phyloP scores from a whole-genome alignment of 805 yeast genomes.

The Candida glaebosa region DNA sequence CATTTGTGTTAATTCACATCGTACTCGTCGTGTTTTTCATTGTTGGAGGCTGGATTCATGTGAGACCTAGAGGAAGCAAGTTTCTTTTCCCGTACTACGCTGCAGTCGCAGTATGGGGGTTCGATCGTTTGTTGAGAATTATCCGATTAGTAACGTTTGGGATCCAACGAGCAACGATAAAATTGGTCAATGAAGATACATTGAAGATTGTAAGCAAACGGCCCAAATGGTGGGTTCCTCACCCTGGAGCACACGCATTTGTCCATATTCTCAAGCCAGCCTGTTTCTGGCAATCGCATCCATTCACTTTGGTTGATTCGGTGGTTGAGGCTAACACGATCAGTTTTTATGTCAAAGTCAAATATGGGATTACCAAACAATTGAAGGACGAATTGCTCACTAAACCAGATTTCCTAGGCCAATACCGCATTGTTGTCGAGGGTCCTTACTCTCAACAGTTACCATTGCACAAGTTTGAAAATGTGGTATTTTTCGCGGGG shows the following conservation, averaged over 20 bases:
- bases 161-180: conserved; percentile 28
- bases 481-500: conserved; percentile 62
- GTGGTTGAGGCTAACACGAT: conserved; percentile 18
- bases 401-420: conserved; percentile 24
- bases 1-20: conserved; percentile 32
- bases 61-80: conserved; percentile 15
- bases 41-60: conserved; percentile 47
- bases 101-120: conserved; percentile 32
- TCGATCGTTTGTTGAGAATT: conserved; percentile 31
- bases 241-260: conserved; percentile 42
- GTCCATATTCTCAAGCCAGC: conserved; percentile 30
- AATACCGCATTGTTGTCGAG: conserved; percentile 40
- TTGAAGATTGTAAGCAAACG: conserved; percentile 33
- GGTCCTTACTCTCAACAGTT: conserved; percentile 68
- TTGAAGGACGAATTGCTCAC: conserved; percentile 23
- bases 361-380: conserved; percentile 34
- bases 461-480: conserved; percentile 48
- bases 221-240: conserved; percentile 33
- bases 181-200: conserved; percentile 33
- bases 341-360: conserved; percentile 32
- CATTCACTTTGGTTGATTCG: conserved; percentile 34
- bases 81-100: conserved; percentile 33
- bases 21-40: conserved; percentile 34
- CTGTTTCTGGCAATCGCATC: conserved; percentile 44
- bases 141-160: conserved; percentile 30